Base-by-base conservation (phyloP, 257 asterid genomes). In the Nicotiana tomentosiformis region DNA sequence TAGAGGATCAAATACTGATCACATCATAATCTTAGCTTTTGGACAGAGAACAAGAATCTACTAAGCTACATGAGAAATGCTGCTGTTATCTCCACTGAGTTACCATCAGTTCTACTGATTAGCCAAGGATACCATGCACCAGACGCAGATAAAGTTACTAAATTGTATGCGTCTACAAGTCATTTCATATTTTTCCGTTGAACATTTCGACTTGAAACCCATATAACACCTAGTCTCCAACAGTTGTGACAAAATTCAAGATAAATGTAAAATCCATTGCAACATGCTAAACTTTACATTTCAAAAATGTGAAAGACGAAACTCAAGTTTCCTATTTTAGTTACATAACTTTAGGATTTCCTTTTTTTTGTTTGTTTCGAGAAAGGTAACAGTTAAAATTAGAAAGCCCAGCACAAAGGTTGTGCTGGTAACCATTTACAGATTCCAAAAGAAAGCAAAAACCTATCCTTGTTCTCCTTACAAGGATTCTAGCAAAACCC, bases 1-100 rank as follows among this genome's bases (percentile, higher is more conserved):
- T 43, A 83, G 77, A 66, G 81, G 66, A 84, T 23, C 62, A 16
- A 76, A 76, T 49, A 76, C 4, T 26, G 29, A 51, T 35, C 80
- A 76, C 53, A 51, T 76, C 64, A 76, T 29, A 76, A 53, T 39
- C 64, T 15, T 49, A 16, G 64, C 46, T 76, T 76, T 76, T 76
- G 64, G 64, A 76, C 64, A 76, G 37, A 76, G 17, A 49, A 76
- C 9, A 51, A 61, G 61, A 26, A 76, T 76, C 80, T 49, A 26
- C 64, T 15, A 51, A 76, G 64, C 62, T 76, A 76, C 58, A 72
- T 23, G 37, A 51, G 80, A 76, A 76, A 76, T 76, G 80, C 16
- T 26, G 80, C 3, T 76, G 80, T 51, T 67, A 33, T 35, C 10
- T 67, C 77, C 30, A 67, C 53, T 16, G 37, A 67, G 53, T 18